Base-by-base conservation (phyloP, 2,329 filamentous ascomycete species). In the Penicillium thymicola region DNA sequence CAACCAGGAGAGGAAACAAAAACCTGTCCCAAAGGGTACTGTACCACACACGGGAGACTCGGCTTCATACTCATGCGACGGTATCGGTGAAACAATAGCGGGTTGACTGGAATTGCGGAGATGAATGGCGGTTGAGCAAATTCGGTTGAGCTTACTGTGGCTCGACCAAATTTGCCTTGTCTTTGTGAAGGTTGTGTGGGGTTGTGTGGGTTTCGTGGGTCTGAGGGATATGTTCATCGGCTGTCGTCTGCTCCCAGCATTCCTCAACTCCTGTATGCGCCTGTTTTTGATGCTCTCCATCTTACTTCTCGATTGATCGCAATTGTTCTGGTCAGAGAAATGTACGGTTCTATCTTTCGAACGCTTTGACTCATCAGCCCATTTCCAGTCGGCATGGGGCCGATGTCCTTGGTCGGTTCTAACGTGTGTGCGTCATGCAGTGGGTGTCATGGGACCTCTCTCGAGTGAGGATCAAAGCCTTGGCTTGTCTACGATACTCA, bases 391-490 rank as follows among this genome's bases (percentile, higher is more conserved):
- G 25, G 16, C 34, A 41, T 13, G 32, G 5, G n/a, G 52, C 36
- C 6, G 51, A 14, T 41, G 18, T 46, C 25, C 54, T 54, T 42
- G 23, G 54, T 41, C 16, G 54, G 57, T 54, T 34, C 44, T 51
- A 54, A 50, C 45, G 55, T 54, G 58, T 65, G 60, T 59, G 61
- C 58, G 59, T 37, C 53, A 65, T 58, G 67, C 60, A 69, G 71
- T 34, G 30, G 41, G 42, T 72, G 71, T 67, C 66, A 75, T 76
- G 82, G 90, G 90, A 91, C 89, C 89, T 91, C 90, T 91, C 89
- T 85, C 73, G 87, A 84, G 89, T 92, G 91, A 89, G 89, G 80
- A 87, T 95, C 90, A 95, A 91, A 92, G 90, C 81, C 86, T 91
- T 80, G 90, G 83, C 90, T 93, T 92, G 89, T 93, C 90, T 79